Evolutionary conservation across 2,329 filamentous ascomycete species (phyloP).

Genomic region (Cytospora schulzeri): DNA sequence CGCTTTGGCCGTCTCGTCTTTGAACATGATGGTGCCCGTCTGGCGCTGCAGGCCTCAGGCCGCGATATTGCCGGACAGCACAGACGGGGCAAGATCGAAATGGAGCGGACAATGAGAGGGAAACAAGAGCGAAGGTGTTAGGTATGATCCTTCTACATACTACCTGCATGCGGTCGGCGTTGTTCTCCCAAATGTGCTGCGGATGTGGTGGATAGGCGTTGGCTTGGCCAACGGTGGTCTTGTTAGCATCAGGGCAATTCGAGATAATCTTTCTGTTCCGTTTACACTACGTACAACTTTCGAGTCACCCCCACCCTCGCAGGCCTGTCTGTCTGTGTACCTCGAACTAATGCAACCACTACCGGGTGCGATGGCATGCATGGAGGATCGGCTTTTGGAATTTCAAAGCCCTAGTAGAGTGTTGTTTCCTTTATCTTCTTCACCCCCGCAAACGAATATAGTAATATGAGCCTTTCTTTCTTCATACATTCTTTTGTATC

Average conservation of each 20-base stretch:
- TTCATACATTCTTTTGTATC: neutral
- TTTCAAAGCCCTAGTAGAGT: neutral
- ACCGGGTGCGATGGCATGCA: neutral
- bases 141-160: slow-evolving; percentile 21
- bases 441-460: neutral
- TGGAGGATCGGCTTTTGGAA: neutral
- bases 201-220: slow-evolving; percentile 13
- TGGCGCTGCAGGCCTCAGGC: neutral
- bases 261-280: neutral
- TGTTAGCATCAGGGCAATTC: neutral
- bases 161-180: slow-evolving; percentile 21
- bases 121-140: slow-evolving; percentile 17
- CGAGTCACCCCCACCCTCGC: neutral
- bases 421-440: neutral
- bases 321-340: neutral
- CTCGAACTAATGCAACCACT: neutral
- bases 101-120: neutral
- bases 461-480: neutral
- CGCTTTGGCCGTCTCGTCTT: neutral
- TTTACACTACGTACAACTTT: neutral
- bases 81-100: neutral
- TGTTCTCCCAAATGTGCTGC: slow-evolving; percentile 11
- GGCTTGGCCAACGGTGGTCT: slow-evolving; percentile 4
- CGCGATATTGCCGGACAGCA: neutral
- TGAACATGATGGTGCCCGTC: neutral